Conservation (phyloP, 345 rosid species). For the Euphorbia lathyris region DNA sequence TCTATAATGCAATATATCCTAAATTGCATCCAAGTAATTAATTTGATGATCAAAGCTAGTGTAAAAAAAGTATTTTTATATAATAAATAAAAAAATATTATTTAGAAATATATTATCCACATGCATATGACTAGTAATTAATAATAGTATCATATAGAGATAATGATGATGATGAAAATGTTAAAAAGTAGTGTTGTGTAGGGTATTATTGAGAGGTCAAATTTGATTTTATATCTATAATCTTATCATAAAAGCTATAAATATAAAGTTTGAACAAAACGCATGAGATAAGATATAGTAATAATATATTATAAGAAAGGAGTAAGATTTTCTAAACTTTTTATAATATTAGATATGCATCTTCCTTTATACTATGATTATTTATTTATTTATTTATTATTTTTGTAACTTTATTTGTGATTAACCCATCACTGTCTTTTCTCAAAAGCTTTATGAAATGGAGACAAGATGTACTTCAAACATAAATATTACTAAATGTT, state of each 20-base stretch:
- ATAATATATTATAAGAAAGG: not conserved
- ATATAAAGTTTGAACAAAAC: not conserved
- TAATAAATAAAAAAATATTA: too few species aligned
- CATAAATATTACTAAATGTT: not conserved
- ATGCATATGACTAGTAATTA: not conserved
- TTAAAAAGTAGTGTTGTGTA: not conserved
- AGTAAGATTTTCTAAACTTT: not conserved
- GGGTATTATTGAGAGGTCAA: conserved; percentile 16
- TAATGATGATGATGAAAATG: not conserved
- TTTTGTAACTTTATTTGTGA: conserved; percentile 20
- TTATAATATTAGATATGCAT: conserved; percentile 13
- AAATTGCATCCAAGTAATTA: too few species aligned
- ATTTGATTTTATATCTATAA: not conserved
- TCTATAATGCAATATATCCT: too few species aligned
- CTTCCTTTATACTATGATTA: not conserved
- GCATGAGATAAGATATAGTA: not conserved
- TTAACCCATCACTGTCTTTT: conserved; percentile 30
- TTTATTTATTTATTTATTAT: not conserved
- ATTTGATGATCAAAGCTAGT: too few species aligned
- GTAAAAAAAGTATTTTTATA: too few species aligned
- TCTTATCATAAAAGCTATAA: not conserved
- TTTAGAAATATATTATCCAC: conserved; percentile 10
- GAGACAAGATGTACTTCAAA: conserved; percentile 13
- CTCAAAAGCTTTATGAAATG: conserved; percentile 3
- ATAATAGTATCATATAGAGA: too few species aligned